A percentile compares a stretch with the other conserved stretches of the same genome.
These are phyloP conservation scores for Ophiocordyceps australis DNA, from an alignment of 2,329 filamentous ascomycete species.

Conservation along the genomic window DNA sequence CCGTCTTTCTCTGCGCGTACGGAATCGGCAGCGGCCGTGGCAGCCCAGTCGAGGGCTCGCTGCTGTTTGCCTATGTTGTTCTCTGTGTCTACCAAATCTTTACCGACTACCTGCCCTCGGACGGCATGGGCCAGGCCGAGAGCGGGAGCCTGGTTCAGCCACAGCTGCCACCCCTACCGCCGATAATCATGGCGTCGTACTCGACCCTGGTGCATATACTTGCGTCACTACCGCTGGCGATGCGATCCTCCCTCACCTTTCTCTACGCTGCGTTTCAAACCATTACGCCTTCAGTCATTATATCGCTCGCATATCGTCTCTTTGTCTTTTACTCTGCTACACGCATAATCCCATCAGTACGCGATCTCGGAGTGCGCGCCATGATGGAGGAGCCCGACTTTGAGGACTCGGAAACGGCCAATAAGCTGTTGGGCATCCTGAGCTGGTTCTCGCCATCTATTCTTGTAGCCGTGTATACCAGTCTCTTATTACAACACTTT, in stretches of 20 bases:
- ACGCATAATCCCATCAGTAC: slow-evolving; percentile 84
- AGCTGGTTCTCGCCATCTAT: slow-evolving; percentile 94
- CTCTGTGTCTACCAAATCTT: slow-evolving; percentile 98
- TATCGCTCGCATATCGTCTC: slow-evolving; percentile 82
- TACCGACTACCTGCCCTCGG: slow-evolving; percentile 85
- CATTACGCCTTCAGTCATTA: slow-evolving; percentile 88
- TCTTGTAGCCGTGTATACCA: slow-evolving; percentile 90
- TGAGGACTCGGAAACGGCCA: slow-evolving; percentile 71
- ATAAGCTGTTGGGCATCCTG: slow-evolving; percentile 61
- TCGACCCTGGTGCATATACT: slow-evolving; percentile 76
- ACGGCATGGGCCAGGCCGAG: slow-evolving; percentile 34
- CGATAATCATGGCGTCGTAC: slow-evolving; percentile 96
- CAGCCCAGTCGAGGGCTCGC: slow-evolving; percentile 85
- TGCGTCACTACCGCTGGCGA: slow-evolving; percentile 63
- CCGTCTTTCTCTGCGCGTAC: slow-evolving; percentile 82
- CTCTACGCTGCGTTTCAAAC: slow-evolving; percentile 86
- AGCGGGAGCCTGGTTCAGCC: slow-evolving; percentile 39
- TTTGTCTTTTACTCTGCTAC: slow-evolving; percentile 93
- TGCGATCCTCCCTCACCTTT: slow-evolving; percentile 71
- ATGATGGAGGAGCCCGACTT: slow-evolving; percentile 71
- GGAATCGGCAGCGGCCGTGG: slow-evolving; percentile 87
- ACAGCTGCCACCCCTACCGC: slow-evolving; percentile 92
- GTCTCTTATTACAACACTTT: slow-evolving; percentile 88
- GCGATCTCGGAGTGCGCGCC: slow-evolving; percentile 67
- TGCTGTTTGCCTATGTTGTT: slow-evolving; percentile 94